A percentile compares a stretch with the other conserved stretches of the same genome.
Conservation (phyloP, 495 filamentous ascomycete genomes). For the Sphaerosporella brunnea region DNA sequence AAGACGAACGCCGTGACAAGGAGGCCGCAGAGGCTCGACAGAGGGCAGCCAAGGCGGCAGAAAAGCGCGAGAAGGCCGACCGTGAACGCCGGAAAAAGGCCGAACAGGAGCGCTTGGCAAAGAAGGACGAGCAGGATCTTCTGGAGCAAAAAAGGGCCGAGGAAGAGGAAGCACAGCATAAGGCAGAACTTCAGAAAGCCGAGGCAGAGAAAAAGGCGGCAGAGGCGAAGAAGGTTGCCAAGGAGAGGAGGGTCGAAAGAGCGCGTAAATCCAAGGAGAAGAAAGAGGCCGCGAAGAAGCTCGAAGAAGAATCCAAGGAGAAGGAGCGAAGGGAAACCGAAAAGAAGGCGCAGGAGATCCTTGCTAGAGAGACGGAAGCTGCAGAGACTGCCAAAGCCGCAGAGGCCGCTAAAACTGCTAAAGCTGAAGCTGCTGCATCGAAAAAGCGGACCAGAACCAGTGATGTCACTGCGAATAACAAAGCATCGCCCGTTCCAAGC, state of each 20-base stretch:
- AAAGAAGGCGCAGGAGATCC: conserved; percentile 2
- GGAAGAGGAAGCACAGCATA: neutral
- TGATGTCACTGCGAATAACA: neutral
- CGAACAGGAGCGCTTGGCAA: neutral
- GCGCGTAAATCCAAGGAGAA: neutral
- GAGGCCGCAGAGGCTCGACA: conserved; percentile 5
- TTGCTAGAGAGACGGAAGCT: neutral
- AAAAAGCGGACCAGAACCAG: conserved; percentile 3
- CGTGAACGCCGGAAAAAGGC: neutral
- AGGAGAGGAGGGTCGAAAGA: neutral
- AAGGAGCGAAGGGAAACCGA: neutral
- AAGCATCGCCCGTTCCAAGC: neutral
- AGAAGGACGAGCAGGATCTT: neutral
- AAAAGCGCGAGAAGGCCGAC: neutral
- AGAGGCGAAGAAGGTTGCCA: neutral
- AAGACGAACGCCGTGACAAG: neutral
- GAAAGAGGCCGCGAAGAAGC: conserved; percentile 2
- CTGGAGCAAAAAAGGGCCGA: neutral
- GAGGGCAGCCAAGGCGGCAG: neutral
- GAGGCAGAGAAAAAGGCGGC: neutral
- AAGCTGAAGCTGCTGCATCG: neutral
- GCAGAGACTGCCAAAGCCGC: neutral
- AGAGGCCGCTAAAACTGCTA: neutral
- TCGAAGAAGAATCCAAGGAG: neutral
- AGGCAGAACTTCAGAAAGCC: neutral